A percentile compares a stretch with the other conserved stretches of the same genome.
phyloP scores from a whole-genome alignment of 208 protist genomes.

The Lotmaria passim region DNA sequence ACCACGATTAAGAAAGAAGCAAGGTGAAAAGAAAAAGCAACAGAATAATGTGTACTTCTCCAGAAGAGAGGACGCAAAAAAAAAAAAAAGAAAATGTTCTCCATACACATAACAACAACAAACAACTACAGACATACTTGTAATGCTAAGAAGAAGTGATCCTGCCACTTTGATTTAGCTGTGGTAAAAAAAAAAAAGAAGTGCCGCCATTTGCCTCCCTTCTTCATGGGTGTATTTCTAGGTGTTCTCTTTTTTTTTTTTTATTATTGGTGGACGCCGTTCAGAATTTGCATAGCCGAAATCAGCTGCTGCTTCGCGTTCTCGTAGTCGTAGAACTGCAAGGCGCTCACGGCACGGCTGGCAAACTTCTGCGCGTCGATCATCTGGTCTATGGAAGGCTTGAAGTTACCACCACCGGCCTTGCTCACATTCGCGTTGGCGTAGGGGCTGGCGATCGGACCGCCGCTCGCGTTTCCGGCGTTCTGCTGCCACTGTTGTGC shows the following conservation, averaged over 20 bases:
- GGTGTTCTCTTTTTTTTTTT: no score
- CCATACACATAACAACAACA: no score
- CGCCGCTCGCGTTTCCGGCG: constrained; percentile 8
- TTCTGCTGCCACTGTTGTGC: constrained; percentile 23
- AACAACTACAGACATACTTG: no score
- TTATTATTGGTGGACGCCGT: constrained; percentile 24
- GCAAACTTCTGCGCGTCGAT: constrained; percentile 83
- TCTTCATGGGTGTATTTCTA: no score
- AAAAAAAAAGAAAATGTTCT: no score
- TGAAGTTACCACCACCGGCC: constrained; percentile 4
- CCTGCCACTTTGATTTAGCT: no score
- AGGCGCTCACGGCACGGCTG: constrained; percentile 69
- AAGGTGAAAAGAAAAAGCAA: no score
- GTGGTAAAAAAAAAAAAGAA: constrained; percentile 15
- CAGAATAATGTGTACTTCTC: no score
- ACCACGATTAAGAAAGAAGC: no score
- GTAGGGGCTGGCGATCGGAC: neutral
- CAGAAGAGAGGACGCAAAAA: no score
- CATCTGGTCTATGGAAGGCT: constrained; percentile 69
- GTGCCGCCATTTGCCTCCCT: constrained; percentile 9
- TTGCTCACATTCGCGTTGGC: neutral
- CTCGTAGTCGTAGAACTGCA: constrained; percentile 82
- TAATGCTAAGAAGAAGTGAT: no score
- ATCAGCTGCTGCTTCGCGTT: constrained; percentile 61
- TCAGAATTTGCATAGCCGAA: constrained; percentile 50